Evolutionary conservation across 129 eudicot species (phyloP).

Genomic region (Kitagawia praeruptora): DNA sequence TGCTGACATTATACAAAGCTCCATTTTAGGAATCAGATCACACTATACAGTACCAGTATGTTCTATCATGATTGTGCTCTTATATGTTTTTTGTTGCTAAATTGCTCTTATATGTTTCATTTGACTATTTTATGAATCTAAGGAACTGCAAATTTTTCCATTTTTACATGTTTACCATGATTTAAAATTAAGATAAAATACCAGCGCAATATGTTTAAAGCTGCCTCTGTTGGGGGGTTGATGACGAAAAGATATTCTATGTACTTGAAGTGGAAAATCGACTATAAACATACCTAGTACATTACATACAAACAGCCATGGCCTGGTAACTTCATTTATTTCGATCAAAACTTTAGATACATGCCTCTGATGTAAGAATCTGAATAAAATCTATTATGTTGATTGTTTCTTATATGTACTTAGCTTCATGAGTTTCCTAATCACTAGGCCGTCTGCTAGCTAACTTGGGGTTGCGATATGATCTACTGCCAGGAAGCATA

Average conservation of each 20-base stretch:
- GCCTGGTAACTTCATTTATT: not conserved
- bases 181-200: not conserved
- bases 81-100: not conserved
- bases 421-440: not conserved
- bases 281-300: too few species aligned
- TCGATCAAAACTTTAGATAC: not conserved
- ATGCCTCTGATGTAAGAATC: not conserved
- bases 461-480: not conserved
- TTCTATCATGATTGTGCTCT: slow-evolving; percentile 6
- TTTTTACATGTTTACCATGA: not conserved
- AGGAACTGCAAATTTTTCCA: not conserved
- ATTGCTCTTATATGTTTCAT: not conserved
- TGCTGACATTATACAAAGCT: slow-evolving; percentile 63
- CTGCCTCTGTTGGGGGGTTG: not conserved
- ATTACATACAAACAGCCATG: not conserved
- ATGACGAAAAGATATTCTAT: not conserved
- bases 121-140: not conserved
- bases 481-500: not conserved
- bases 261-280: not conserved
- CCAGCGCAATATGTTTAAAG: not conserved
- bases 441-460: not conserved
- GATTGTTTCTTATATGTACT: not conserved
- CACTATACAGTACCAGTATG: slow-evolving; percentile 75
- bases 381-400: not conserved
- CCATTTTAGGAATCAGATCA: slow-evolving; percentile 68